Base-by-base conservation (phyloP, 164 flowering plant genomes). In the Aristolochia contorta region DNA sequence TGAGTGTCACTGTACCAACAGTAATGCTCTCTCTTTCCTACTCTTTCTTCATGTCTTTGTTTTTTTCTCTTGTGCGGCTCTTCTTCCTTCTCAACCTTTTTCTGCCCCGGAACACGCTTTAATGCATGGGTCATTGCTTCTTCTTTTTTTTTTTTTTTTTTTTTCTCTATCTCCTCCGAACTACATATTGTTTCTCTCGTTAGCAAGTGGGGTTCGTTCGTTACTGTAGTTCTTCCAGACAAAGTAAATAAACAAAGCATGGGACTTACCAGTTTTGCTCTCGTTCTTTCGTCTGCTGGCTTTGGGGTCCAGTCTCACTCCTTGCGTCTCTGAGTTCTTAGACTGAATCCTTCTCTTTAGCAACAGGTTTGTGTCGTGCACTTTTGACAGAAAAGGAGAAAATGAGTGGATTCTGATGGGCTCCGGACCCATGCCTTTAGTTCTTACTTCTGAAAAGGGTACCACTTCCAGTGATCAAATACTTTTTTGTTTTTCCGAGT, bases 1-100 rank as follows among this genome's bases (percentile, higher is more conserved):
- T 62, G 65, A 62, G 62, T 62, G 65, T n/a, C 37, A 62, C 58
- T 62, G 58, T 33, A 19, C 65, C 41, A 54, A 53, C 50, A 37
- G 57, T 53, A 43, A 53, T 62, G 30, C 25, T 49, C 20, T 23
- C 56, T 53, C 30, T 21, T 21, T 51, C 54, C 22, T 22, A 4
- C 56, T 53, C 56, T 53, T 18, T 53, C 30, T 53, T 6, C 23
- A 33, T 23, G 33, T 12, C 49, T 45, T 62, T 45, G 41, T 54
- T 54, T 54, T 62, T n/a, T 24, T 22, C 16, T 1, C 21, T n/a
- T n/a, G 30, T 37, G 48, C 52, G 27, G 43, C 30, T 51, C 64
- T 12, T 46, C 57, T 52, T 52, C 48, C 46, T 41, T 23, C 52
- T 15, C 49, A 41, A 30, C 24, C 47, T 47, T 7, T 37, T 18